Conservation (phyloP, 2,329 filamentous ascomycete genomes). For the Cladosporium austrohemisphaericum region DNA sequence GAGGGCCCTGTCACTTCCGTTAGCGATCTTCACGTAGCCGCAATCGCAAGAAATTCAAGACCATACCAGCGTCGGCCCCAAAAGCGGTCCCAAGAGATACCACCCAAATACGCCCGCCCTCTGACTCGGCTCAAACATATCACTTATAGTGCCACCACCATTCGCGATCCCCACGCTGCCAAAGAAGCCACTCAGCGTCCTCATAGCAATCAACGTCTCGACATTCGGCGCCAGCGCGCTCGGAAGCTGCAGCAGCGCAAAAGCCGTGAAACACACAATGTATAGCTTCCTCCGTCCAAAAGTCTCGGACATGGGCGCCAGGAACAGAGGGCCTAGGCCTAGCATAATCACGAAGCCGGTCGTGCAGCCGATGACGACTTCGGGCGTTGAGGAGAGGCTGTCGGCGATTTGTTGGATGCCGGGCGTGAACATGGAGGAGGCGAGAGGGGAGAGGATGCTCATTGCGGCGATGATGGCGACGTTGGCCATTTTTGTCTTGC, state of each 20-base stretch:
- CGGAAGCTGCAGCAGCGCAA: conserved; percentile 47
- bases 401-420: conserved; percentile 49
- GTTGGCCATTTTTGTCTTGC: conserved; percentile 45
- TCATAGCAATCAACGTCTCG: conserved; percentile 40
- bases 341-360: conserved; percentile 51
- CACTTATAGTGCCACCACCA: conserved; percentile 50
- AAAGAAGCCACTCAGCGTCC: conserved; percentile 49
- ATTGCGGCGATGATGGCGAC: conserved; percentile 50
- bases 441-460: conserved; percentile 47
- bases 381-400: conserved; percentile 40
- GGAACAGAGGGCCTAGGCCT: conserved; percentile 45
- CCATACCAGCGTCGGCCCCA: conserved; percentile 35
- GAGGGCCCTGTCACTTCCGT: conserved; percentile 31
- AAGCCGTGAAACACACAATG: conserved; percentile 43
- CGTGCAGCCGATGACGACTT: conserved; percentile 47
- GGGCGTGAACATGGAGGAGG: conserved; percentile 51
- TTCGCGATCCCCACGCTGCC: conserved; percentile 50
- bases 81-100: conserved; percentile 43
- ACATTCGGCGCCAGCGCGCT: conserved; percentile 48
- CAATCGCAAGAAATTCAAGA: not conserved
- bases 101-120: conserved; percentile 46
- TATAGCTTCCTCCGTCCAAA: conserved; percentile 46
- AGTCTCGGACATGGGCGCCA: conserved; percentile 46
- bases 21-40: not conserved
- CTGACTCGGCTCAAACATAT: conserved; percentile 48